phyloP scores from a whole-genome alignment of 2,329 filamentous ascomycete genomes.

The Aotearoamyces nothofagi region DNA sequence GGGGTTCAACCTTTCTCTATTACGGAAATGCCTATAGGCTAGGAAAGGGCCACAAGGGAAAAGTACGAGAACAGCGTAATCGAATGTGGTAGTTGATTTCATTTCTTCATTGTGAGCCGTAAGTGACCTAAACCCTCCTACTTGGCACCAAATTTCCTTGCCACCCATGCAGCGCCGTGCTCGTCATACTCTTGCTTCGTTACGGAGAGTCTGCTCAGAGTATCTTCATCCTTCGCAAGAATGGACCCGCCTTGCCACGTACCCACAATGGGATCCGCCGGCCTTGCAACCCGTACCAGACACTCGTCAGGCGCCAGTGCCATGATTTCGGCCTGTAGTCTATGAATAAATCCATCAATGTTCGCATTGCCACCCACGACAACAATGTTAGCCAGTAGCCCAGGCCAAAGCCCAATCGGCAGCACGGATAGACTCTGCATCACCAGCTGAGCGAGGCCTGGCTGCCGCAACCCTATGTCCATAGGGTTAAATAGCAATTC shows the following conservation, averaged over 20 bases:
- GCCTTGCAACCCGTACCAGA: slow-evolving; percentile 55
- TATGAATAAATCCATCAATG: slow-evolving; percentile 67
- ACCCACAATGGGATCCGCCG: slow-evolving; percentile 59
- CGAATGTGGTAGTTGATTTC: no score
- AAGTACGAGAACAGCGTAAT: no score
- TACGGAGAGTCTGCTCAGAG: slow-evolving; percentile 52
- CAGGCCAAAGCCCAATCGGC: slow-evolving; percentile 72
- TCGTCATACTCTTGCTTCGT: slow-evolving; percentile 87
- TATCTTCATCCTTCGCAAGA: slow-evolving; percentile 52
- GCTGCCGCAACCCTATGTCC: slow-evolving; percentile 73
- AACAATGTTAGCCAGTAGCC: slow-evolving; percentile 71
- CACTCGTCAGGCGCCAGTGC: slow-evolving; percentile 62
- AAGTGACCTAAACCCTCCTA: no score
- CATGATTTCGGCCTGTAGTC: slow-evolving; percentile 62
- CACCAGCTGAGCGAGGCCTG: slow-evolving; percentile 70
- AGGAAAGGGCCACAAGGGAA: no score
- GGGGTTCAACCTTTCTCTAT: no score
- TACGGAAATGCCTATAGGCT: no score
- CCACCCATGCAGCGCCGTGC: slow-evolving; percentile 60
- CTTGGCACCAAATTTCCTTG: slow-evolving; percentile 48
- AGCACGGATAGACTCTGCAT: slow-evolving; percentile 61
- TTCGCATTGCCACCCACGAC: slow-evolving; percentile 77
- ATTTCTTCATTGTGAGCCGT: no score
- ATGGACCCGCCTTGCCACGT: slow-evolving; percentile 77
- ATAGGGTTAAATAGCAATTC: slow-evolving; percentile 78